Evolutionary conservation across 331 rosid species (phyloP).

Genomic region (Cydonia oblonga): DNA sequence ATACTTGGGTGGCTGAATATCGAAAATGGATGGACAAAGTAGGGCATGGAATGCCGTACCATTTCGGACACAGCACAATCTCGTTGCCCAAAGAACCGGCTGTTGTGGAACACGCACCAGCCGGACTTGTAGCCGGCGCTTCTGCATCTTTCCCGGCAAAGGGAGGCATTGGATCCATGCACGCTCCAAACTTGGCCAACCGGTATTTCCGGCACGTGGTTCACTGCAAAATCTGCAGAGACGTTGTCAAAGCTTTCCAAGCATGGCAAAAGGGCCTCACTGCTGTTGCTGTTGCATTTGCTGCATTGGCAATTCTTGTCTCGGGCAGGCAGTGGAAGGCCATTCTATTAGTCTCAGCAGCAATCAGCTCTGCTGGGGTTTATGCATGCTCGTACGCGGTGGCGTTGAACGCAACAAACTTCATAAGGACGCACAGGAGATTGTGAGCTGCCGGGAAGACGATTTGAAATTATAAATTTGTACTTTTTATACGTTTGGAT

Average conservation of each 20-base stretch:
- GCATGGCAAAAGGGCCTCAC: constrained; percentile 66
- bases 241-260: constrained; percentile 56
- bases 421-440: constrained; percentile 81
- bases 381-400: constrained; percentile 62
- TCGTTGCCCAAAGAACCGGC: constrained; percentile 80
- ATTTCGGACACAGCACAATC: constrained; percentile 84
- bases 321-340: constrained; percentile 73
- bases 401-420: constrained; percentile 72
- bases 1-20: constrained; percentile 89
- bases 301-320: constrained; percentile 52
- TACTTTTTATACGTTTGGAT: neutral
- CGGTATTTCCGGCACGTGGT: constrained; percentile 79
- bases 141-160: constrained; percentile 75
- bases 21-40: constrained; percentile 96
- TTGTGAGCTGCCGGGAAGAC: constrained; percentile 25
- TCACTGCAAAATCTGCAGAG: constrained; percentile 74
- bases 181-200: constrained; percentile 75
- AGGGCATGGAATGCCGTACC: constrained; percentile 97
- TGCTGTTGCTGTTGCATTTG: constrained; percentile 32
- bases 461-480: neutral
- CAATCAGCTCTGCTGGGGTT: constrained; percentile 46
- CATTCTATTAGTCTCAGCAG: constrained; percentile 40
- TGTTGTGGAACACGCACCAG: constrained; percentile 89
- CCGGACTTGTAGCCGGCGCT: constrained; percentile 60
- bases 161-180: constrained; percentile 73